Evolutionary conservation across 2,329 filamentous ascomycete genomes (phyloP), one percentile per base, ranked within the genome.

Genomic region (Rutstroemia sp.): DNA sequence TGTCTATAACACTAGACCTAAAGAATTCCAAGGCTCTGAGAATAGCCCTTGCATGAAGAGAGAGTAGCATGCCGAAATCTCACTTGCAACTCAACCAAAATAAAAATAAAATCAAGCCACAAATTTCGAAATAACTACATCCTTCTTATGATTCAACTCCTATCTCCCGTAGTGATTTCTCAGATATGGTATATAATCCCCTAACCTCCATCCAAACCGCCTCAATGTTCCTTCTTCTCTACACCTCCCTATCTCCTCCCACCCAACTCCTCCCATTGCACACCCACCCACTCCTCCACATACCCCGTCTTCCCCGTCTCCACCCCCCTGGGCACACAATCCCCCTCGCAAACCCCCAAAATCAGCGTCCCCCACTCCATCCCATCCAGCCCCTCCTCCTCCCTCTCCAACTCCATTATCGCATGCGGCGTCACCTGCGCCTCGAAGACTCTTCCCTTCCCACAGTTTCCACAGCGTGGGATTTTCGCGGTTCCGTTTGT

Each of bases 311-410:
- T 81, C 66, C 84, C 79, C 0, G 84, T 75, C 12, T 72, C 71
- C 6, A 83, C 78, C 0, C 80, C 79, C 5, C 71, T 71, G 16
- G 83, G 81, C 65, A 79, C 77, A 69, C 94, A 97, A 70, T 97
- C 90, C 67, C 74, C 81, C 62, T 80, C 82, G 71, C 94, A 99
- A 7, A 95, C 90, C 0, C 84, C 91, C 39, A 97, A 76, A 57
- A 99, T 83, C 8, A 99, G 80, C 0, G 91, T 97, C 0, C 92
- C 92, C 94, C 94, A 99, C 67, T 99, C 94, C 94, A 99, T 99
- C 2, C 92, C 92, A 75, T 95, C 23, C 23, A 23, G 23, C 4
- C 23, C 23, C 23, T 23, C 23, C 23, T 23, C 23, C 23, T 23
- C 23, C 79, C 81, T 85, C 75, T 97, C 92, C 54, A 97, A 76